These are phyloP conservation scores for Phytomonas francai DNA, from an alignment of 208 protist species.

Conservation along the genomic window DNA sequence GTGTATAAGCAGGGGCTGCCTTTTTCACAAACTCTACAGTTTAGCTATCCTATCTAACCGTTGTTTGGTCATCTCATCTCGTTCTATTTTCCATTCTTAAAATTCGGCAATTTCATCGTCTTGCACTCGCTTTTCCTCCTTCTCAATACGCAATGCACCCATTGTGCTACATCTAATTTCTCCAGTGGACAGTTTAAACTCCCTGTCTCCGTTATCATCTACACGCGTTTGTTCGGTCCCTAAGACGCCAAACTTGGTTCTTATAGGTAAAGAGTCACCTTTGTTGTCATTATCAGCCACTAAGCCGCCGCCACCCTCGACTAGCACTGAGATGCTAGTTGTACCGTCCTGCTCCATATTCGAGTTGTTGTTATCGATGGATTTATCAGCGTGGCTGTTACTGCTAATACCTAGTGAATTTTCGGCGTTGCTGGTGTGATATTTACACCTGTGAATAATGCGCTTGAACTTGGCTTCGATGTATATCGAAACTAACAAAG, in stretches of 20 bases:
- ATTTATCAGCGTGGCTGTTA: not conserved
- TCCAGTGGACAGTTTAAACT: slow-evolving; percentile 4
- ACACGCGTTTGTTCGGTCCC: slow-evolving; percentile 42
- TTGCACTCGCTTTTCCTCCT: slow-evolving; percentile 40
- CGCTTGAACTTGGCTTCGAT: slow-evolving; percentile 65
- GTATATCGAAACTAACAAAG: slow-evolving; percentile 44
- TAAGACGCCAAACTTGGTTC: slow-evolving; percentile 60
- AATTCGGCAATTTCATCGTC: slow-evolving; percentile 31
- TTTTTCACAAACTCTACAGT: not conserved
- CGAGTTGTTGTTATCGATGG: slow-evolving; percentile 7
- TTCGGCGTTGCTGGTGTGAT: slow-evolving; percentile 43
- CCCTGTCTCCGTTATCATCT: slow-evolving; percentile 15
- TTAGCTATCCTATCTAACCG: not conserved
- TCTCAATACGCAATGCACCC: slow-evolving; percentile 23
- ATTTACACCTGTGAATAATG: slow-evolving; percentile 62
- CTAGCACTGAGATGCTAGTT: slow-evolving; percentile 2
- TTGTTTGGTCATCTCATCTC: not conserved
- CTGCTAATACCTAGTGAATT: slow-evolving; percentile 4
- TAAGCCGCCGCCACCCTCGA: not conserved
- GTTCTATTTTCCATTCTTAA: not conserved
- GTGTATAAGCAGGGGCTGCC: not conserved
- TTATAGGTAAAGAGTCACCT: slow-evolving; percentile 12
- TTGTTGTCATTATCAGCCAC: not conserved
- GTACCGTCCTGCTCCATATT: not conserved
- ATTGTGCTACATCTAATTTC: slow-evolving; percentile 4